Conservation (phyloP, 2,329 filamentous ascomycete genomes). For the Monosporascus sp. region DNA sequence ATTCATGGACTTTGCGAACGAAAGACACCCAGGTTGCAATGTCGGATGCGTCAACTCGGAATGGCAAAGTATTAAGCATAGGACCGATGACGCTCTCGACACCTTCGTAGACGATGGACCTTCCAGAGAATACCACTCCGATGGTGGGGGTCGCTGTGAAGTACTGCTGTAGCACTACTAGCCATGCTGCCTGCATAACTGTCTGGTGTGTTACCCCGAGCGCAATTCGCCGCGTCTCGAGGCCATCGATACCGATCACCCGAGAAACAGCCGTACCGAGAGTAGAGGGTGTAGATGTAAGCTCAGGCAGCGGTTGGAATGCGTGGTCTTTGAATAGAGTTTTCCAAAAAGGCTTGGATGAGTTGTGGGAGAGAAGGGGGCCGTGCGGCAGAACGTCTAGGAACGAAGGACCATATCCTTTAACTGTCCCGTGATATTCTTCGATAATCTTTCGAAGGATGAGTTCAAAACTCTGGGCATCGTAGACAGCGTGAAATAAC, state of each 20-base stretch:
- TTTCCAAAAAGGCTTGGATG: conserved; percentile 60
- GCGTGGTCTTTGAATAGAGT: conserved; percentile 40
- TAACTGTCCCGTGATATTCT: conserved; percentile 38
- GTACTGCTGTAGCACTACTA: conserved; percentile 52
- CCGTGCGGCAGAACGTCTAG: conserved; percentile 63
- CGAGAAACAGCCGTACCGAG: conserved; percentile 19
- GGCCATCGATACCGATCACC: conserved; percentile 29
- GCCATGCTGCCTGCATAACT: conserved; percentile 71
- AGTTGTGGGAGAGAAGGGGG: conserved; percentile 48
- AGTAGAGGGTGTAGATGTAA: background rate
- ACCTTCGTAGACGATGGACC: conserved; percentile 61
- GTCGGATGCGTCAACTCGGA: conserved; percentile 43
- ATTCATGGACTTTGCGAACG: conserved; percentile 61
- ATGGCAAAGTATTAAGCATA: conserved; percentile 85
- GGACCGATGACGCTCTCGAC: conserved; percentile 70
- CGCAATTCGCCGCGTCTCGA: conserved; percentile 50
- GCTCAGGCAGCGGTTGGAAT: conserved; percentile 16
- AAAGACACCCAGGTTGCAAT: conserved; percentile 54
- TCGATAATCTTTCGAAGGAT: conserved; percentile 56
- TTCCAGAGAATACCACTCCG: conserved; percentile 75
- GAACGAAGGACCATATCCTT: conserved; percentile 48
- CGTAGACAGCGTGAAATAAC: conserved; percentile 84
- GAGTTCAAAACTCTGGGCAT: conserved; percentile 70
- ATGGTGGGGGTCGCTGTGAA: conserved; percentile 47
- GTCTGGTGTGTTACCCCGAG: conserved; percentile 75